These are phyloP conservation scores for Butyriboletus loyo DNA, from an alignment of 768 basidiomycete species.

Conservation along the genomic window DNA sequence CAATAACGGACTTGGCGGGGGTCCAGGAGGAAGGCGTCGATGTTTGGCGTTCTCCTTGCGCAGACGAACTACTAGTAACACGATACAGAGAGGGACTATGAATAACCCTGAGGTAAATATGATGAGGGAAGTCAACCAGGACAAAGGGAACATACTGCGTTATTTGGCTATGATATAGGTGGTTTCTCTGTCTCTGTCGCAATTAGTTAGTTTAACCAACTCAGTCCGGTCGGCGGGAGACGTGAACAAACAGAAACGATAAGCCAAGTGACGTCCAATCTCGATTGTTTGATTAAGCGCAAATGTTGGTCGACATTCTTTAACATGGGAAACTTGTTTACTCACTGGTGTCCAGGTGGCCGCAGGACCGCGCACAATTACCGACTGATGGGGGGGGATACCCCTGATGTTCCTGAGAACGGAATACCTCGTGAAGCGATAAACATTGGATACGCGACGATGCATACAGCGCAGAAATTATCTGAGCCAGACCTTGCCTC, in stretches of 20 bases:
- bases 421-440: too few relatives aligned
- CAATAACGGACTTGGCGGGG: constrained; percentile 16
- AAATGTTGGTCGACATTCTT: not conserved
- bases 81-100: constrained; percentile 7
- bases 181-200: not conserved
- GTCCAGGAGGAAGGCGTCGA: constrained; percentile 22
- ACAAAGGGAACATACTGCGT: not conserved
- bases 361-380: too few relatives aligned
- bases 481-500: too few relatives aligned
- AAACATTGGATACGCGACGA: too few relatives aligned
- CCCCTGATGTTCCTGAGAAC: too few relatives aligned
- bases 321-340: not conserved
- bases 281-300: not conserved
- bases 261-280: too few relatives aligned
- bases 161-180: constrained; percentile 2
- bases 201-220: not conserved
- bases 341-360: not conserved
- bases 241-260: too few relatives aligned
- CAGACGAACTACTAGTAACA: constrained; percentile 8
- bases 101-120: constrained; percentile 3
- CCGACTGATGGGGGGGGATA: too few relatives aligned
- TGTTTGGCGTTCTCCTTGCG: constrained; percentile 3
- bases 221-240: not conserved
- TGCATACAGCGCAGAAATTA: too few relatives aligned
- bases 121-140: not conserved